Conservation (phyloP, 352 stramenopile species). For the Pythium volutum region DNA sequence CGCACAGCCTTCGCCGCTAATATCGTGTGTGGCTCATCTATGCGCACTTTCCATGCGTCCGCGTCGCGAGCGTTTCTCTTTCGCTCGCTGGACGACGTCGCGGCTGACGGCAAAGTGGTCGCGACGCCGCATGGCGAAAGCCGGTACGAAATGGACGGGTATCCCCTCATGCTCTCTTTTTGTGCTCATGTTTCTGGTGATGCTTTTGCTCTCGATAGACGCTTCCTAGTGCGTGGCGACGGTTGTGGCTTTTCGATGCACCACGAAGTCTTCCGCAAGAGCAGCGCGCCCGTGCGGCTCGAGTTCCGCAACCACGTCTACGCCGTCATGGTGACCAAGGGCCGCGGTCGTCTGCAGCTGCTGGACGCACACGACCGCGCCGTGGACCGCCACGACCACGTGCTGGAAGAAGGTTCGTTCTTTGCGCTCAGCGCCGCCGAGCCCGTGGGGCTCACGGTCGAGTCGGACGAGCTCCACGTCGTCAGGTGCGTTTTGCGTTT, state of each 20-base stretch:
- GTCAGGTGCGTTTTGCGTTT: slow-evolving; percentile 42
- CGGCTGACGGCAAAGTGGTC: slow-evolving; percentile 36
- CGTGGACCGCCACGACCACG: slow-evolving; percentile 33
- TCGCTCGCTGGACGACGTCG: slow-evolving; percentile 50
- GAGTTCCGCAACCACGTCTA: slow-evolving; percentile 80
- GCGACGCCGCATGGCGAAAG: slow-evolving; percentile 49
- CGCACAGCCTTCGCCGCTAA: neutral
- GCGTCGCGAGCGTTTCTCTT: slow-evolving; percentile 42
- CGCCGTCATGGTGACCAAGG: slow-evolving; percentile 63
- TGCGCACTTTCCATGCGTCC: slow-evolving; percentile 35
- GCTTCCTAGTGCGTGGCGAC: slow-evolving; percentile 67
- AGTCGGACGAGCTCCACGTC: slow-evolving; percentile 62
- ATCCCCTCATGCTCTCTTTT: too few species aligned
- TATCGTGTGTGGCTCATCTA: neutral
- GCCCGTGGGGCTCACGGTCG: slow-evolving; percentile 43
- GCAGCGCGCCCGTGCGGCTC: slow-evolving; percentile 35
- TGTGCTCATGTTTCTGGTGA: neutral
- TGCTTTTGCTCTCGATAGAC: slow-evolving; percentile 22
- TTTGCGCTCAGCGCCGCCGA: slow-evolving; percentile 65
- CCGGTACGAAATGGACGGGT: too few species aligned
- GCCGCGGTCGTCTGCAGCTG: slow-evolving; percentile 44
- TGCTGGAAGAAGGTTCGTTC: slow-evolving; percentile 45
- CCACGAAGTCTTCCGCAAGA: slow-evolving; percentile 67
- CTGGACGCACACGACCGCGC: slow-evolving; percentile 42
- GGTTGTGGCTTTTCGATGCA: slow-evolving; percentile 77